Base-by-base conservation (phyloP, 345 rosid species). In the Acer negundo region DNA sequence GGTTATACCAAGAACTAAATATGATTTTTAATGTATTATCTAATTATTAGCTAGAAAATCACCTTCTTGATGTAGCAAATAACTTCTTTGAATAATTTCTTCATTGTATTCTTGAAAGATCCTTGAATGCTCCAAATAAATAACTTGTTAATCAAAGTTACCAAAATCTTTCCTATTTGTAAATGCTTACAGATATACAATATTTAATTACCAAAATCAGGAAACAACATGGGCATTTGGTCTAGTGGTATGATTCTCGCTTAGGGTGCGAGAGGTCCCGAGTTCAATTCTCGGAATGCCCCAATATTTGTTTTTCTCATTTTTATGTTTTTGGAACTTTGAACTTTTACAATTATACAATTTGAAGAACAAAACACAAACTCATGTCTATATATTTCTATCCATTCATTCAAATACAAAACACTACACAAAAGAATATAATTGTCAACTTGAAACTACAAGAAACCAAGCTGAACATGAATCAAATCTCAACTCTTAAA, bases 191-290 rank as follows among this genome's bases (percentile, higher is more conserved):
- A 35, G 38, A 35, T 35, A 35, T 35, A 35, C 0, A 35, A 4
- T 4, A 0, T 35, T 35, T 4, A 35, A 4, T 35, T 4, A 35
- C 38, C 38, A 35, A 35, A 35, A 0, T 35, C 12, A 5, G 1
- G 0, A 6, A 1, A 0, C 19, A 51, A 2, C 11, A 20, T 22
- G 90, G 90, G 94, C 92, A 88, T 89, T 94, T 90, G 91, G 91
- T 92, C 92, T 89, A 87, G 92, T 89, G 93, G 90, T 81, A 88
- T 86, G 91, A 92, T 92, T 90, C 91, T 93, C 87, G 92, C 94
- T 90, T 92, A 72, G 91, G 93, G 93, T 93, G 93, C 88, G 90
- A 90, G 91, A 92, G 93, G 91, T 88, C 95, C 96, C 89, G 87
- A 88, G 91, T 90, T 90, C 90, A 74, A 90, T 92, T 92, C 93